phyloP scores from a whole-genome alignment of 2,329 filamentous ascomycete genomes.

The Zymoseptoria brevis region DNA sequence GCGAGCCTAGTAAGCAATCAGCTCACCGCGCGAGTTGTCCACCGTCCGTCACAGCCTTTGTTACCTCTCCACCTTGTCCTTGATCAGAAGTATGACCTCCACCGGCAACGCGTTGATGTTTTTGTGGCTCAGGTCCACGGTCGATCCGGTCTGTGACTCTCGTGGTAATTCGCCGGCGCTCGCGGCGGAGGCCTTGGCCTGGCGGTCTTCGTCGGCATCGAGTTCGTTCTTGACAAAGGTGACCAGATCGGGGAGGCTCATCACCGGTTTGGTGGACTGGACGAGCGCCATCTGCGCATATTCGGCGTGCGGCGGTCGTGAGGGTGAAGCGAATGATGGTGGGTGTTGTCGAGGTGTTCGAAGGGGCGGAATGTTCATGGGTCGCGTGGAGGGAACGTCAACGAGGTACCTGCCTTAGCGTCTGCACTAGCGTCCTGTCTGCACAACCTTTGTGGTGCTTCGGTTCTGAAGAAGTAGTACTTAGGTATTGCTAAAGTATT shows the following conservation, averaged over 20 bases:
- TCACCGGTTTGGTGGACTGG: slow-evolving; percentile 16
- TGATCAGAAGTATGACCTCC: slow-evolving; percentile 67
- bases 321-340: not conserved
- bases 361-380: not conserved
- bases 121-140: slow-evolving; percentile 69
- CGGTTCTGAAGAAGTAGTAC: too few relatives aligned
- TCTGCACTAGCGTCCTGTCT: too few relatives aligned
- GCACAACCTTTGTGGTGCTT: too few relatives aligned
- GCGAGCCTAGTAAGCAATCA: slow-evolving; percentile 52
- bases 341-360: not conserved
- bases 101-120: slow-evolving; percentile 64
- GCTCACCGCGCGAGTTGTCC: slow-evolving; percentile 8
- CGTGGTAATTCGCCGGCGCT: slow-evolving; percentile 19
- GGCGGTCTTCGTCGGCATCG: slow-evolving; percentile 26
- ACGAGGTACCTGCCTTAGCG: too few relatives aligned
- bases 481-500: too few relatives aligned
- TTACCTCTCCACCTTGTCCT: slow-evolving; percentile 64
- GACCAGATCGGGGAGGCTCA: slow-evolving; percentile 23
- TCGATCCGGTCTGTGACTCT: slow-evolving; percentile 53
- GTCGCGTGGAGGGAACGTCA: too few relatives aligned
- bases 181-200: slow-evolving; percentile 23
- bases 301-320: slow-evolving; percentile 3
- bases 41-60: not conserved
- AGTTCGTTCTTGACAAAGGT: slow-evolving; percentile 27
- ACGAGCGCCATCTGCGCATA: slow-evolving; percentile 25